Evolutionary conservation across 2,329 filamentous ascomycete species (phyloP).

Genomic region (Aureobasidium sp.): DNA sequence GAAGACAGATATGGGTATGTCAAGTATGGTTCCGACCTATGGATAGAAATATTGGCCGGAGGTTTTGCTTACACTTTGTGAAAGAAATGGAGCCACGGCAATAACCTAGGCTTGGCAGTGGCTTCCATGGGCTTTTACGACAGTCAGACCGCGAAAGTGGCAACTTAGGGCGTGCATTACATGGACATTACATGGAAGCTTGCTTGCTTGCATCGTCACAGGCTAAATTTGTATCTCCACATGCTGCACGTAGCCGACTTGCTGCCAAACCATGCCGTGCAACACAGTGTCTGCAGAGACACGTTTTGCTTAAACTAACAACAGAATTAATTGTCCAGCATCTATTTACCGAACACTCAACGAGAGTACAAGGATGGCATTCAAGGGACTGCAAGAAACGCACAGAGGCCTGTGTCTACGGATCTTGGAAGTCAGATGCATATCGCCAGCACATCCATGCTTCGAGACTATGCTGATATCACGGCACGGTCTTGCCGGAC

Average conservation of each 20-base stretch:
- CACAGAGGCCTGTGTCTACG: neutral
- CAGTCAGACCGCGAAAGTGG: neutral
- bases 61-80: neutral
- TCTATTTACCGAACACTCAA: neutral
- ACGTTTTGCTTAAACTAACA: neutral
- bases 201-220: neutral
- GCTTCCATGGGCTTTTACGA: neutral
- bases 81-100: neutral
- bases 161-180: neutral
- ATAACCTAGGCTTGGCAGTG: neutral
- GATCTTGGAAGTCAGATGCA: neutral
- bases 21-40: neutral
- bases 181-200: neutral
- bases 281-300: neutral
- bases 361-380: neutral
- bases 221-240: neutral
- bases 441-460: neutral
- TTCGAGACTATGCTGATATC: neutral
- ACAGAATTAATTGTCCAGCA: neutral
- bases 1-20: neutral
- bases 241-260: neutral
- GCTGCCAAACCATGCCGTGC: slow-evolving; percentile 3
- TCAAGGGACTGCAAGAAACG: neutral
- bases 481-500: slow-evolving; percentile 8
- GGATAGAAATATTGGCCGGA: neutral